Conservation (phyloP, 495 filamentous ascomycete species). For the Letharia columbiana region DNA sequence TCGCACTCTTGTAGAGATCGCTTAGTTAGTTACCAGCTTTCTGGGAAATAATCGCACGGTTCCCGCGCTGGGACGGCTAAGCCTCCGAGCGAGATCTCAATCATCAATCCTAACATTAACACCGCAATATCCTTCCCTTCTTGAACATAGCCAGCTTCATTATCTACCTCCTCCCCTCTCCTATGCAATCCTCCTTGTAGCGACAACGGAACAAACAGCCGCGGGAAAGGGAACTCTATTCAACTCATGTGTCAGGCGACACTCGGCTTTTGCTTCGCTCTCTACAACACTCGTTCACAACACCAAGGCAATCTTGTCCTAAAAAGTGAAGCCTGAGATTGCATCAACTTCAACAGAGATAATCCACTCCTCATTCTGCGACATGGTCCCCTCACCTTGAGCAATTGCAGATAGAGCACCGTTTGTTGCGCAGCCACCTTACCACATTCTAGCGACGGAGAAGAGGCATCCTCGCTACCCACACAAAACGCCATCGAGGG, state of each 20-base stretch:
- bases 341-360: background rate
- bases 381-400: background rate
- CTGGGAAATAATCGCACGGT: slow-evolving; percentile 16
- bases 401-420: slow-evolving; percentile 10
- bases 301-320: slow-evolving; percentile 6
- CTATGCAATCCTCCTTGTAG: slow-evolving; percentile 12
- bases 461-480: background rate
- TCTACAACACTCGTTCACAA: slow-evolving; percentile 18
- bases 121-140: slow-evolving; percentile 4
- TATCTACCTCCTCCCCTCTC: background rate
- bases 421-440: slow-evolving; percentile 4
- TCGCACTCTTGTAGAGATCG: slow-evolving; percentile 21
- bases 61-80: slow-evolving; percentile 14
- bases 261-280: slow-evolving; percentile 8
- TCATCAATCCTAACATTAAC: background rate
- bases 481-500: background rate
- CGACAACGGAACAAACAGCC: slow-evolving; percentile 2
- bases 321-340: slow-evolving; percentile 5
- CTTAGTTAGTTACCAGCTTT: slow-evolving; percentile 15
- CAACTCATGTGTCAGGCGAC: slow-evolving; percentile 15
- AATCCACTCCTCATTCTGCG: background rate
- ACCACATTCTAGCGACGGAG: background rate
- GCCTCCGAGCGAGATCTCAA: slow-evolving; percentile 17
- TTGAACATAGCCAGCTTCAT: slow-evolving; percentile 5
- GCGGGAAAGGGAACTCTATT: slow-evolving; percentile 14